phyloP scores from a whole-genome alignment of 352 stramenopile genomes.

The Globisporangium camurandrum region DNA sequence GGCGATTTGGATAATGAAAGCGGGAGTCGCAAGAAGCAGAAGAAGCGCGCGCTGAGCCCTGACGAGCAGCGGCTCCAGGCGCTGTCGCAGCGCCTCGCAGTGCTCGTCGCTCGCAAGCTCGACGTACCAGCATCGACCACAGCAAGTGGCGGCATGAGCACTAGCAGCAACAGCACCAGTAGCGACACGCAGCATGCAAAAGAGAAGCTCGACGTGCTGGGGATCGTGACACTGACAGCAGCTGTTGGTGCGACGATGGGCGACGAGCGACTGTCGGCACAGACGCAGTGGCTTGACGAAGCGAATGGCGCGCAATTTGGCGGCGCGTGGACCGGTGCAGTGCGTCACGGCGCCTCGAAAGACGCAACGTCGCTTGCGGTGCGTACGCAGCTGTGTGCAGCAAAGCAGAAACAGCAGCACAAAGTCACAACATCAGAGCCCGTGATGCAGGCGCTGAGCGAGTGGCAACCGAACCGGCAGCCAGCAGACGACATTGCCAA shows the following conservation, averaged over 20 bases:
- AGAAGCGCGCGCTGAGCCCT: conserved; percentile 28
- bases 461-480: conserved; percentile 72
- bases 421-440: background rate
- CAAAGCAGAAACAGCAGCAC: background rate
- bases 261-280: conserved; percentile 57
- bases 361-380: conserved; percentile 57
- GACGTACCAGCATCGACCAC: conserved; percentile 1
- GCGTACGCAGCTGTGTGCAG: conserved; percentile 27
- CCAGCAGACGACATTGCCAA: conserved; percentile 60
- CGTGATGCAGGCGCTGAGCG: conserved; percentile 10
- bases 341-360: conserved; percentile 72
- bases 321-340: conserved; percentile 52
- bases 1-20: conserved; percentile 36
- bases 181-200: conserved; percentile 29
- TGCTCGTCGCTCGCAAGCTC: conserved; percentile 38
- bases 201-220: conserved; percentile 61
- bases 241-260: conserved; percentile 36
- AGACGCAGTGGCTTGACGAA: conserved; percentile 83
- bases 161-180: background rate
- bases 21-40: conserved; percentile 26
- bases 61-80: conserved; percentile 67
- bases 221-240: conserved; percentile 51
- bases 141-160: conserved; percentile 8
- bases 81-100: conserved; percentile 61
- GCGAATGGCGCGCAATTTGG: conserved; percentile 32